Percentiles rank a stretch among this genome's conserved stretches.
These are phyloP conservation scores for Bidens hawaiensis DNA, from an alignment of 140 eudicot species.

Conservation along the genomic window DNA sequence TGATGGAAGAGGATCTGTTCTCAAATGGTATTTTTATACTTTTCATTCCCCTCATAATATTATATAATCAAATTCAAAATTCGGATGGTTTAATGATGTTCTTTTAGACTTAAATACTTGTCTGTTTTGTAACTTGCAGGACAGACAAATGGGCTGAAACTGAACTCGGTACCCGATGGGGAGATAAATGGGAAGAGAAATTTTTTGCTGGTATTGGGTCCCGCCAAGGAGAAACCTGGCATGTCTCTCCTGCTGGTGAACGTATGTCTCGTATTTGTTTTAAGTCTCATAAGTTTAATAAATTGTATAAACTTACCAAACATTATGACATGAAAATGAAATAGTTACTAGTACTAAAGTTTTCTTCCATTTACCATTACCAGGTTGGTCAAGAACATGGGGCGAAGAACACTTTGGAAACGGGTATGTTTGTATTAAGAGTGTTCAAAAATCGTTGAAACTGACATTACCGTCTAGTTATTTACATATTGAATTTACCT, in stretches of 20 bases:
- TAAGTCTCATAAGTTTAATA: not conserved
- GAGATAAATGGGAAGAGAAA: conserved; percentile 98
- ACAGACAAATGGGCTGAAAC: conserved; percentile 99
- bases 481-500: too few relatives aligned
- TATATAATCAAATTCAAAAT: too few relatives aligned
- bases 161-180: conserved; percentile 96
- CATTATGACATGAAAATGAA: not conserved
- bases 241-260: conserved; percentile 76
- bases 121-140: conserved; percentile 41
- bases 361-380: not conserved
- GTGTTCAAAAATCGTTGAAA: not conserved
- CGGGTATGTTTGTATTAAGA: conserved; percentile 46
- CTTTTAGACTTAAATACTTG: too few relatives aligned
- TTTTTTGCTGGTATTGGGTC: conserved; percentile 92
- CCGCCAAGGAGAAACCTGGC: conserved; percentile 99
- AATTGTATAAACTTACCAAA: too few relatives aligned
- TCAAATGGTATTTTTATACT: conserved; percentile 71
- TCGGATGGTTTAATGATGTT: not conserved
- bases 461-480: not conserved
- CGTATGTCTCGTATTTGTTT: conserved; percentile 46
- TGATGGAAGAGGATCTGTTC: conserved; percentile 95
- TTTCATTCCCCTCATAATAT: not conserved
- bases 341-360: not conserved
- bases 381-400: conserved; percentile 99
- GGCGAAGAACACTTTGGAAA: conserved; percentile 98